Base-by-base conservation (phyloP, 805 yeast species). In the Lipomyces starkeyi region DNA sequence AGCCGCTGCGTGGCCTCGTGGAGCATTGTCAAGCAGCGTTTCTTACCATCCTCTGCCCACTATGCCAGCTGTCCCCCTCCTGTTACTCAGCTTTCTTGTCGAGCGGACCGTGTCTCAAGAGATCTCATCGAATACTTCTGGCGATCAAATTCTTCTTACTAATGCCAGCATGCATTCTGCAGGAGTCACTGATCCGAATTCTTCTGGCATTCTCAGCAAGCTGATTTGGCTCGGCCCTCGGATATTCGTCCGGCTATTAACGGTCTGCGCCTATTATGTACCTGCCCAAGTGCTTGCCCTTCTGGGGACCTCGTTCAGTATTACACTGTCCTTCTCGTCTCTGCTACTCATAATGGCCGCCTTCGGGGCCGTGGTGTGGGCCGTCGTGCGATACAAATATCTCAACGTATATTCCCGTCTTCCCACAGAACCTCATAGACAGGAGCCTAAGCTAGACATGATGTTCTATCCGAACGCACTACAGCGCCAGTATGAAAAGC, bases 331-430 rank as follows among this genome's bases (percentile, higher is more conserved):
- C 14, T 73, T 72, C 52, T 59, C 74, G 8, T 62, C 76, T 13
- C 59, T 73, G 25, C 58, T 74, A 17, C 29, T 74, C n/a, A 67
- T 71, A 34, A 61, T 76, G 2, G 62, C 78, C 0, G 64, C 79
- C 0, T 67, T 82, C 0, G 73, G 79, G 0, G 76, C 81, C 0
- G 66, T 82, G 0, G 75, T 81, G 25, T 84, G 84, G 74, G 80
- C 85, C 1, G 74, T 87, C 53, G 83, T 89, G 6, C 79, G 95
- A 57, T 89, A 90, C 78, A 83, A 84, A 63, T 87, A 87, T 64
- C 78, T 89, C 25, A 88, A 91, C 0, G 80, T 83, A 11, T 91
- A 90, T 76, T 86, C 93, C 3, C 82, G 86, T 60, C 79, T 81
- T 66, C 85, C 86, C 37, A 80, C 79, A 71, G 85, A 84, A 65